Evolutionary conservation across 176 grass and related monocot genomes (phyloP).

Genomic region (Saccharum officinarum): DNA sequence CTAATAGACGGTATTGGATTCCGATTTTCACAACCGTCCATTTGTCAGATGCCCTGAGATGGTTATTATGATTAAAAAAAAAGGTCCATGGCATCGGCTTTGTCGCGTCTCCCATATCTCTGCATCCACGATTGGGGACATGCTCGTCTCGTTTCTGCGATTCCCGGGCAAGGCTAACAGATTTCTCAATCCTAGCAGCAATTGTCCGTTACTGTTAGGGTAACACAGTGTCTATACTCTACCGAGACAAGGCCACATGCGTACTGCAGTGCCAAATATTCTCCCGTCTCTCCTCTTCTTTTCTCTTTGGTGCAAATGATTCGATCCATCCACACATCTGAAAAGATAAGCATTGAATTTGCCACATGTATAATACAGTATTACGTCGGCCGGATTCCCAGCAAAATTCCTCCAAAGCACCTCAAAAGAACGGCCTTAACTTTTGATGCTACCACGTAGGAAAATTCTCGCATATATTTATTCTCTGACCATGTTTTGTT

Average conservation of each 20-base stretch:
- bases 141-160: constrained; percentile 15
- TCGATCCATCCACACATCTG: constrained; percentile 22
- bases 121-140: constrained; percentile 37
- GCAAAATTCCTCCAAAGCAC: background rate
- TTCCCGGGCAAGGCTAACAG: constrained; percentile 27
- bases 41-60: constrained; percentile 25
- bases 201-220: constrained; percentile 16
- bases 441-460: background rate
- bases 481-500: background rate
- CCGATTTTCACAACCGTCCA: constrained; percentile 27
- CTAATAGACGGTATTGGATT: constrained; percentile 37
- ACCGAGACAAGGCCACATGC: constrained; percentile 30
- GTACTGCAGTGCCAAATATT: constrained; percentile 12
- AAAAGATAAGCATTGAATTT: constrained; percentile 34
- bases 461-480: background rate
- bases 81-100: constrained; percentile 29
- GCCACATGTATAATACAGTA: background rate
- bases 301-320: background rate
- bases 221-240: background rate
- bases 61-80: background rate
- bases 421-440: constrained; percentile 23
- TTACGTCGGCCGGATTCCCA: background rate
- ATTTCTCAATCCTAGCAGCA: constrained; percentile 11
- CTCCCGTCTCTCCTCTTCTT: background rate
- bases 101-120: constrained; percentile 28